A percentile compares a stretch with the other conserved stretches of the same genome.
Evolutionary conservation across 768 basidiomycete genomes (phyloP).

Genomic region (Daedalea quercina): DNA sequence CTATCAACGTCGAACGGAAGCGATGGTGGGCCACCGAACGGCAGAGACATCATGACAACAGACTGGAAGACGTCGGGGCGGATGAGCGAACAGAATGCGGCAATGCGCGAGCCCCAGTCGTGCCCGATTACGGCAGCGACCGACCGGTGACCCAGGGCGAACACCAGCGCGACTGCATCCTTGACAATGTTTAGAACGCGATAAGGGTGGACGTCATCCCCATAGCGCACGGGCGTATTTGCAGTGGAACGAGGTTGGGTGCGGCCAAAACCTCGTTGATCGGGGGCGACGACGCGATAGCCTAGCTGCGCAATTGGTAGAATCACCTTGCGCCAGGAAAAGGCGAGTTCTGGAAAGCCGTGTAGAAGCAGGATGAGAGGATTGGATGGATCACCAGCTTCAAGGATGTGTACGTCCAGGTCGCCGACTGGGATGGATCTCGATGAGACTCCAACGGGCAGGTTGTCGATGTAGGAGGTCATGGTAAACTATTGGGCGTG

Average conservation of each 20-base stretch:
- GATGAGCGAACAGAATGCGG: slow-evolving; percentile 45
- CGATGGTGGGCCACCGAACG: slow-evolving; percentile 41
- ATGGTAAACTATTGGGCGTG: too few species aligned
- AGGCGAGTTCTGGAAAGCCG: slow-evolving; percentile 62
- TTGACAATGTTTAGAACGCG: slow-evolving; percentile 43
- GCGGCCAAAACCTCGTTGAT: slow-evolving; percentile 50
- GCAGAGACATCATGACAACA: slow-evolving; percentile 54
- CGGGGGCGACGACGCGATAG: slow-evolving; percentile 58
- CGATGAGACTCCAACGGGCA: slow-evolving; percentile 29
- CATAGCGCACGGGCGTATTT: slow-evolving; percentile 27
- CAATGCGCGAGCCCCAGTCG: slow-evolving; percentile 51
- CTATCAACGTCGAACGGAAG: slow-evolving; percentile 17
- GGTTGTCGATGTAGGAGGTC: background rate
- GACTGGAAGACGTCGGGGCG: slow-evolving; percentile 50
- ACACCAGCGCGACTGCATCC: slow-evolving; percentile 46
- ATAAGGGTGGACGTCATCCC: slow-evolving; percentile 45
- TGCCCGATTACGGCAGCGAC: slow-evolving; percentile 52
- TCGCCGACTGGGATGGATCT: slow-evolving; percentile 38
- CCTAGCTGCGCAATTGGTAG: slow-evolving; percentile 42
- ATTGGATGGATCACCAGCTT: slow-evolving; percentile 26
- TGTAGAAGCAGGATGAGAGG: slow-evolving; percentile 54
- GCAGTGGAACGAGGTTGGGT: slow-evolving; percentile 6
- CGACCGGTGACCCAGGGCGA: slow-evolving; percentile 40
- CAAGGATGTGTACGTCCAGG: slow-evolving; percentile 46
- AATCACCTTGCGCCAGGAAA: slow-evolving; percentile 59